phyloP scores from a whole-genome alignment of 768 basidiomycete genomes.

The Floccularia luteovirens region DNA sequence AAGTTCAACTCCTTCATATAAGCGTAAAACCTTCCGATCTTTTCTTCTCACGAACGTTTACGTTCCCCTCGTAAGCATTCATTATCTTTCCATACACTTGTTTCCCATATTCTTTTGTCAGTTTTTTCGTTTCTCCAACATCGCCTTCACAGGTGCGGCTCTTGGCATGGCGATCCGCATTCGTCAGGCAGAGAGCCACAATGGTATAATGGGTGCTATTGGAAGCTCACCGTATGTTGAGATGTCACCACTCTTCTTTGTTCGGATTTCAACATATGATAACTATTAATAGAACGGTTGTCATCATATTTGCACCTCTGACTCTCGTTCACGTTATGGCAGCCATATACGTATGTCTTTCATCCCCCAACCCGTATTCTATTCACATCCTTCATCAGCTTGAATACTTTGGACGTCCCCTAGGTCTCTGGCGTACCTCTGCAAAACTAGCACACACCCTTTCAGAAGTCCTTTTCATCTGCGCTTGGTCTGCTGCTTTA shows the following conservation, averaged over 20 bases:
- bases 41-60: conserved; percentile 73
- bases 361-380: conserved; percentile 1
- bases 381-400: conserved; percentile 37
- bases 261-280: conserved; percentile 1
- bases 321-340: conserved; percentile 81
- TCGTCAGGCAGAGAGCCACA: conserved; percentile 44
- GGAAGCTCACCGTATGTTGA: conserved; percentile 73
- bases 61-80: conserved; percentile 61
- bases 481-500: conserved; percentile 87
- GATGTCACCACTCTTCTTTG: not conserved
- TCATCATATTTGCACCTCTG: conserved; percentile 80
- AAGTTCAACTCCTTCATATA: conserved; percentile 20
- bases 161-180: conserved; percentile 77
- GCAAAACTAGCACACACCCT: conserved; percentile 83
- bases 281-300: conserved; percentile 47
- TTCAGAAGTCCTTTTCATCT: conserved; percentile 84
- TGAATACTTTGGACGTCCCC: conserved; percentile 87
- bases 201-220: conserved; percentile 56
- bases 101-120: conserved; percentile 20
- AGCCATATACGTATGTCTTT: conserved; percentile 68
- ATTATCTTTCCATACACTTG: conserved; percentile 3
- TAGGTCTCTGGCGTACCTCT: conserved; percentile 90
- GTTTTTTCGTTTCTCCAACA: conserved; percentile 83
- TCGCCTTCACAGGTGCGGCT: conserved; percentile 73
- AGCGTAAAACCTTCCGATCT: conserved; percentile 43